Base-by-base conservation (phyloP, 2,329 filamentous ascomycete genomes). In the Monascus ruber region DNA sequence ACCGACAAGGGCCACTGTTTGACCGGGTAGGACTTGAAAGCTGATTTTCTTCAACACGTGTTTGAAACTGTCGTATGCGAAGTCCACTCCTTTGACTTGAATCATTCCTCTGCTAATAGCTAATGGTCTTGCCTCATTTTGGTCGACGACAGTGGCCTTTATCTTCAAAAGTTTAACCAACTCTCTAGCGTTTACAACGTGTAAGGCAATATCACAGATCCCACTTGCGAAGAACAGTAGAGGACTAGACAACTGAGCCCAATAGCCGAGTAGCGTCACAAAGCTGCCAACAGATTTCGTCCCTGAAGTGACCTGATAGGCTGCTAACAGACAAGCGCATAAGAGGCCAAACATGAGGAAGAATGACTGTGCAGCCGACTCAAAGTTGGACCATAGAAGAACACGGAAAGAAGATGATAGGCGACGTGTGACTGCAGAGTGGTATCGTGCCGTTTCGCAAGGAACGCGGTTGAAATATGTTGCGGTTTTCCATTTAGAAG, bases 251-350 rank as follows among this genome's bases (percentile, higher is more conserved):
- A 74, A 44, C 55, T 70, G 58, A 51, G 62, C 58, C 80, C 80
- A 85, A 56, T 83, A 84, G 28, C 74, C 70, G 10, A 81, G 64
- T 25, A 85, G 58, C 11, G 78, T 77, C 4, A 83, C 73, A 44
- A 85, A 79, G 42, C 71, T 72, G 32, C 78, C 78, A 8, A 79
- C 63, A 0, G 71, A 65, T 34, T 68, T 69, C 6, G 56, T 52
- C 1, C 70, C 70, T 31, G 63, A 61, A 0, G 66, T 59, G 28
- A 79, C 71, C 44, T 74, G 66, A 41, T 71, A 69, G 5, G 72
- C 67, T 3, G 73, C 75, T 9, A 78, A 63, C 37, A 74, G 54
- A 52, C 69, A 62, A 47, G 64, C 67, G 44, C 68, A 59, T 32
- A 73, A 49, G 40, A 74, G 64, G 2, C 71, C 70, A 33, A 72